Conservation (phyloP, 768 basidiomycete species). For the Sutorius australiensis region DNA sequence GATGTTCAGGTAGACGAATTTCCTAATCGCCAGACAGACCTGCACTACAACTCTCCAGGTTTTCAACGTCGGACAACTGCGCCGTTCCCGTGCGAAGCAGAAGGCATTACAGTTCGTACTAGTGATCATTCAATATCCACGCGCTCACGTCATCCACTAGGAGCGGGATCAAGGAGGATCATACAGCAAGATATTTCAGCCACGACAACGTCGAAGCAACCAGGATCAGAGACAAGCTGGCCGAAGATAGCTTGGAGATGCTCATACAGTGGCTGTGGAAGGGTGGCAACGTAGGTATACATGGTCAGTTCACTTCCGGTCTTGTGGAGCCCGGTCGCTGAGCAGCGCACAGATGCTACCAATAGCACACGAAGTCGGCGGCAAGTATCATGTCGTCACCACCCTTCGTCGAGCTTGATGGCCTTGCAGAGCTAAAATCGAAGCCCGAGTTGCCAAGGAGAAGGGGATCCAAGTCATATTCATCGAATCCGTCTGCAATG, state of each 20-base stretch:
- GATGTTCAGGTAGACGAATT: conserved; percentile 70
- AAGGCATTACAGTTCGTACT: conserved; percentile 63
- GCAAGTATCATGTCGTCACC: conserved; percentile 35
- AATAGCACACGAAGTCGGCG: conserved; percentile 81
- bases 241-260: conserved; percentile 91
- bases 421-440: conserved; percentile 67
- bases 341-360: conserved; percentile 74
- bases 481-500: conserved; percentile 92
- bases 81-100: conserved; percentile 80
- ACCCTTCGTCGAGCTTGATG: not conserved
- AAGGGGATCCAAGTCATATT: conserved; percentile 87
- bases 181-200: conserved; percentile 88
- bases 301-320: conserved; percentile 51
- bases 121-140: not conserved
- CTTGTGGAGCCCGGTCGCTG: not conserved
- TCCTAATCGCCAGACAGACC: not conserved
- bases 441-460: conserved; percentile 79
- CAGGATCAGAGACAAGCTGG: conserved; percentile 72
- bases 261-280: conserved; percentile 92
- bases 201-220: conserved; percentile 78
- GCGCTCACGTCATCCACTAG: conserved; percentile 33
- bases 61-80: conserved; percentile 95
- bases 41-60: conserved; percentile 48
- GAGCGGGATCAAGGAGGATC: conserved; percentile 85
- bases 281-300: conserved; percentile 96